Evolutionary conservation across 129 eudicot species (phyloP).

Genomic region (Flaveria ramosissima): DNA sequence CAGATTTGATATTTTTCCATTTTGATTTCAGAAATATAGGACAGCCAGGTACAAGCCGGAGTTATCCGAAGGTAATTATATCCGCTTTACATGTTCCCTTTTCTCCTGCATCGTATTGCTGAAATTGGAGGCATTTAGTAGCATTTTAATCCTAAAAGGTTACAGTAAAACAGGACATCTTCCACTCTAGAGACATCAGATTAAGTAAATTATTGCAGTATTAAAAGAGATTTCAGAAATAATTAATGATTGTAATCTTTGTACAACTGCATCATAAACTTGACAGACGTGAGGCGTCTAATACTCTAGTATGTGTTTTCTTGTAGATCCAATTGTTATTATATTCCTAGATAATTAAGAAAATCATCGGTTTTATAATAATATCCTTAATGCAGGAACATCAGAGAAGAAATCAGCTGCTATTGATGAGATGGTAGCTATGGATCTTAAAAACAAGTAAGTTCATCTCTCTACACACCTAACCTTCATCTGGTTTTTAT

Average conservation of each 20-base stretch:
- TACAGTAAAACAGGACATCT: not conserved
- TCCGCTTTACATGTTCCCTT: not conserved
- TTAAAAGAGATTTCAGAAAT: not conserved
- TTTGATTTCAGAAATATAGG: conserved; percentile 76
- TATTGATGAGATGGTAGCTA: conserved; percentile 56
- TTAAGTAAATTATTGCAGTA: not conserved
- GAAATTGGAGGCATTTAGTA: not conserved
- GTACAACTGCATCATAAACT: not conserved
- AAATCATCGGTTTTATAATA: not conserved
- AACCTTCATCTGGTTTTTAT: conserved; percentile 17
- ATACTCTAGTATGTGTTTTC: not conserved
- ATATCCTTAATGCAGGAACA: conserved; percentile 49
- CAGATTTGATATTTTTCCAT: conserved; percentile 15
- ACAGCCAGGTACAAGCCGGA: conserved; percentile 95
- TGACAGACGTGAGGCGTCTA: not conserved
- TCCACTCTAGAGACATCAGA: not conserved
- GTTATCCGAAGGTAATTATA: conserved; percentile 68
- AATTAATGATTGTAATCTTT: conserved; percentile 5
- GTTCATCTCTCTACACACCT: conserved; percentile 20
- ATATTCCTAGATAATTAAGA: not conserved
- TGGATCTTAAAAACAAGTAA: conserved; percentile 70
- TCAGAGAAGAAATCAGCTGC: conserved; percentile 56
- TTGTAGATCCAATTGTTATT: not conserved
- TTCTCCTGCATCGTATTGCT: not conserved
- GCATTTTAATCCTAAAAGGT: not conserved